A percentile compares a stretch with the other conserved stretches of the same genome.
These are phyloP conservation scores for Dendryphion nanum DNA, from an alignment of 2,329 filamentous ascomycete species.

Conservation along the genomic window DNA sequence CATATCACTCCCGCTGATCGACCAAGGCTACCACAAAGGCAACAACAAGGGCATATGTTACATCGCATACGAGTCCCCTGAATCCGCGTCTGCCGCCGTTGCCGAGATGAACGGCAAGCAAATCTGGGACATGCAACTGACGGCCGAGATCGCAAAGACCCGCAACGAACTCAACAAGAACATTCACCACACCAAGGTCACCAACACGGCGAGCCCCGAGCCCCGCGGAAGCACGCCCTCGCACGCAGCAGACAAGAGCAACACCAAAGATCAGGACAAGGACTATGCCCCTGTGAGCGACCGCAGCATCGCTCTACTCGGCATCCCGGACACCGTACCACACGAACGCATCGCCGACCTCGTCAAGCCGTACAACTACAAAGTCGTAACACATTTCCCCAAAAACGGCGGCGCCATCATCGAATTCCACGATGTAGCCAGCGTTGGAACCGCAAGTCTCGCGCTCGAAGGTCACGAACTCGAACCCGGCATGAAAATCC, in stretches of 20 bases:
- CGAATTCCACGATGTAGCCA: constrained; percentile 70
- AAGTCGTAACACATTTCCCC: constrained; percentile 76
- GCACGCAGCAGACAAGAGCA: constrained; percentile 8
- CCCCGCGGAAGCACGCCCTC: neutral
- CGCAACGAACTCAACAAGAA: constrained; percentile 48
- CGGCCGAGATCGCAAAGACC: constrained; percentile 53
- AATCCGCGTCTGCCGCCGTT: constrained; percentile 64
- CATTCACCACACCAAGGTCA: constrained; percentile 29
- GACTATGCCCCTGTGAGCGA: constrained; percentile 36
- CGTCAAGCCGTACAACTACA: constrained; percentile 69
- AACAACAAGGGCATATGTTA: constrained; percentile 77
- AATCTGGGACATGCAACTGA: constrained; percentile 65
- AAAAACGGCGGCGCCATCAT: constrained; percentile 82
- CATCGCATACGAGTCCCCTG: constrained; percentile 68
- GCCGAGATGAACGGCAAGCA: constrained; percentile 67
- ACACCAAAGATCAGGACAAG: constrained; percentile 21
- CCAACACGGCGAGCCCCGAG: constrained; percentile 12
- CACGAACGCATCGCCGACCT: constrained; percentile 76
- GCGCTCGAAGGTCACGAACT: constrained; percentile 42
- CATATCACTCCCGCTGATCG: constrained; percentile 63
- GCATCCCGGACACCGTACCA: constrained; percentile 89
- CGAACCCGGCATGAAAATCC: constrained; percentile 39
- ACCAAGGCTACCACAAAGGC: constrained; percentile 52
- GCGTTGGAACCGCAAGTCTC: constrained; percentile 69
- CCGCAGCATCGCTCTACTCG: constrained; percentile 77